Evolutionary conservation across 129 eudicot genomes (phyloP).

Genomic region (Flaveria linearis): DNA sequence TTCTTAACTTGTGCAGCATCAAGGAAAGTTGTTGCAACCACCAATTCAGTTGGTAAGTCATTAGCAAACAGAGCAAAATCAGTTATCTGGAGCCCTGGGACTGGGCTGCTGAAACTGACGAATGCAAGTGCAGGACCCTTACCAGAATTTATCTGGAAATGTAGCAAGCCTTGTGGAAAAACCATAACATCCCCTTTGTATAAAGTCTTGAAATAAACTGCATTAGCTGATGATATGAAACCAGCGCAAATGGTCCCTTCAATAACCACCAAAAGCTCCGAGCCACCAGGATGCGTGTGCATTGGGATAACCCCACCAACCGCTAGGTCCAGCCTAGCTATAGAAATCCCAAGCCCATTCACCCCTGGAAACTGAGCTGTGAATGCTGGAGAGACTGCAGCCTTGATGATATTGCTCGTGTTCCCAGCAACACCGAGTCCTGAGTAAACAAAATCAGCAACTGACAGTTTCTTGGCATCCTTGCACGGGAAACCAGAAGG

Average conservation of each 20-base stretch:
- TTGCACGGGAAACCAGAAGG: constrained; percentile 90
- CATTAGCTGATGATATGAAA: constrained; percentile 66
- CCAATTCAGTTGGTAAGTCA: constrained; percentile 67
- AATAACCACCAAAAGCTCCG: constrained; percentile 64
- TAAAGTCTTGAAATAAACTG: constrained; percentile 54
- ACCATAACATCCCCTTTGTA: constrained; percentile 80
- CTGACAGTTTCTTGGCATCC: constrained; percentile 46
- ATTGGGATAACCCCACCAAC: constrained; percentile 77
- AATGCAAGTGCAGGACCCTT: constrained; percentile 44
- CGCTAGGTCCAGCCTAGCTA: constrained; percentile 75
- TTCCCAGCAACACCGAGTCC: constrained; percentile 70
- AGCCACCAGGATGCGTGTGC: constrained; percentile 92
- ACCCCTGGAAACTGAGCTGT: constrained; percentile 71
- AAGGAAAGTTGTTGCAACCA: constrained; percentile 65
- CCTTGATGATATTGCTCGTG: constrained; percentile 70
- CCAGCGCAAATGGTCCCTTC: constrained; percentile 86
- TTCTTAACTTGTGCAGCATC: constrained; percentile 72
- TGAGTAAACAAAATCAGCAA: constrained; percentile 56
- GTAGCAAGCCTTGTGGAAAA: constrained; percentile 87
- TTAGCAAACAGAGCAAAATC: constrained; percentile 78
- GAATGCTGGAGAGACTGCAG: constrained; percentile 92
- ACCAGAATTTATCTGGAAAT: constrained; percentile 79
- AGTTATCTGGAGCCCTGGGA: constrained; percentile 78
- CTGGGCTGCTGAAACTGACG: constrained; percentile 69
- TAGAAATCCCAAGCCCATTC: constrained; percentile 77